These are phyloP conservation scores for Haplographium delicatum DNA, from an alignment of 495 filamentous ascomycete species.

Conservation along the genomic window DNA sequence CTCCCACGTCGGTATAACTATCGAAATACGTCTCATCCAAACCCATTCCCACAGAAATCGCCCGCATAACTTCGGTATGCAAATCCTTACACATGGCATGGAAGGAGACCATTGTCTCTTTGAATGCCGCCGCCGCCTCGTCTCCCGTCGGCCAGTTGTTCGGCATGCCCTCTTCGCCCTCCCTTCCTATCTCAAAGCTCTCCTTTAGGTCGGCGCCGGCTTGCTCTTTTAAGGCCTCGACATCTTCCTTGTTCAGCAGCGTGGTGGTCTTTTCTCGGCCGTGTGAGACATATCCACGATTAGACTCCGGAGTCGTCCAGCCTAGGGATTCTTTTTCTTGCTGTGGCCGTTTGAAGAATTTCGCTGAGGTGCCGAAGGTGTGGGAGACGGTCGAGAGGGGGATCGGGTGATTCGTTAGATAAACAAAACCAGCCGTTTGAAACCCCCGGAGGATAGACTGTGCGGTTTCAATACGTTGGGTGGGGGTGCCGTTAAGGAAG, in stretches of 20 bases:
- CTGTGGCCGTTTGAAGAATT: constrained; percentile 70
- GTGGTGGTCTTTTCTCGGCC: constrained; percentile 74
- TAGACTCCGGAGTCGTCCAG: constrained; percentile 69
- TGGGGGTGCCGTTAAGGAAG: constrained; percentile 60
- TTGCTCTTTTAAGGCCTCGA: constrained; percentile 52
- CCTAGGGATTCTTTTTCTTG: constrained; percentile 62
- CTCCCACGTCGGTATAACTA: constrained; percentile 60
- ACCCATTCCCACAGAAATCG: constrained; percentile 80
- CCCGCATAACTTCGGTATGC: constrained; percentile 77
- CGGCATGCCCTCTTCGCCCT: constrained; percentile 57
- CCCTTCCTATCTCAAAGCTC: constrained; percentile 76
- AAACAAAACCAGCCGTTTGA: constrained; percentile 83
- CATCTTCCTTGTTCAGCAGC: constrained; percentile 49
- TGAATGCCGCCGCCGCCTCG: constrained; percentile 59
- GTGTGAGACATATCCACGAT: constrained; percentile 70
- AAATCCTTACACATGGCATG: constrained; percentile 65
- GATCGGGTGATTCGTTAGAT: constrained; percentile 76
- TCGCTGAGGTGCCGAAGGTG: constrained; percentile 66
- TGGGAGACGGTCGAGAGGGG: constrained; percentile 48
- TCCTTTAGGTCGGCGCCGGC: constrained; percentile 73
- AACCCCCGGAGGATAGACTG: constrained; percentile 72
- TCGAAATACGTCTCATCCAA: constrained; percentile 75
- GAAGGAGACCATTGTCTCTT: constrained; percentile 65
- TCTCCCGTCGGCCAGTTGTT: constrained; percentile 77
- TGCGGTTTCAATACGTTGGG: constrained; percentile 61